Base-by-base conservation (phyloP, 352 stramenopile species). In the Globisporangium okanoganense region DNA sequence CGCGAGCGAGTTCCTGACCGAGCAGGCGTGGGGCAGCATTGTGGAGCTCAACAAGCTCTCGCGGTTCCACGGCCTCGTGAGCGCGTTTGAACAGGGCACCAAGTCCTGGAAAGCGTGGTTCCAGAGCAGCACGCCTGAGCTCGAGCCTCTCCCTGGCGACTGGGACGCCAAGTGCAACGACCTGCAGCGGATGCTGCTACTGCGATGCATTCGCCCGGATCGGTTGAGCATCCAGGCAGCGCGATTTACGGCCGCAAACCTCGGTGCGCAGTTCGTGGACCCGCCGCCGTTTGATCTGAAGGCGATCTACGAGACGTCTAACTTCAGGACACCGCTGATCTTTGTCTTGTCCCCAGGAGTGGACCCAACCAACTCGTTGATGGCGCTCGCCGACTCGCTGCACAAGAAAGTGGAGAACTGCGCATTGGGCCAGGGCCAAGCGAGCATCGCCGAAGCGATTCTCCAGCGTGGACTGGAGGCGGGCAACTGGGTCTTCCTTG, bases 331-430 rank as follows among this genome's bases (percentile, higher is more conserved):
- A 45, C 96, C 96, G 16, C 72, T 99, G 20, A 97, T 99, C 59
- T 99, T 99, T 57, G 90, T 99, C 31, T 70, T 99, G 3, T 98
- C 90, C 4, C 94, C 96, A 9, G 96, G 96, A 22, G 92, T 98
- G 5, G 96, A 99, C 58, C 96, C 94, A 5, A 99, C 91, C 0
- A 96, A 95, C 55, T 90, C 94, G 48, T 73, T 98, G 5, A 94
- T 96, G 49, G 78, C 85, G 12, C 64, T 97, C n/a, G 87, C 87
- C 0, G 85, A 95, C 8, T 72, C 74, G 10, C 62, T 97, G 14
- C 76, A 89, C 55, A 88, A 89, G 22, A 91, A 82, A 31, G 82
- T 98, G 0, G 87, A 97, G 25, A 97, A 97, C 59, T 97, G 92
- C 52, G 93, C 94, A 0, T 68, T 98, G 1, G 96, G 94, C 0